Evolutionary conservation across 192 early-diverging fungal genomes (phyloP), one percentile per base, ranked within the genome.

Genomic region (Coemansia sp.): DNA sequence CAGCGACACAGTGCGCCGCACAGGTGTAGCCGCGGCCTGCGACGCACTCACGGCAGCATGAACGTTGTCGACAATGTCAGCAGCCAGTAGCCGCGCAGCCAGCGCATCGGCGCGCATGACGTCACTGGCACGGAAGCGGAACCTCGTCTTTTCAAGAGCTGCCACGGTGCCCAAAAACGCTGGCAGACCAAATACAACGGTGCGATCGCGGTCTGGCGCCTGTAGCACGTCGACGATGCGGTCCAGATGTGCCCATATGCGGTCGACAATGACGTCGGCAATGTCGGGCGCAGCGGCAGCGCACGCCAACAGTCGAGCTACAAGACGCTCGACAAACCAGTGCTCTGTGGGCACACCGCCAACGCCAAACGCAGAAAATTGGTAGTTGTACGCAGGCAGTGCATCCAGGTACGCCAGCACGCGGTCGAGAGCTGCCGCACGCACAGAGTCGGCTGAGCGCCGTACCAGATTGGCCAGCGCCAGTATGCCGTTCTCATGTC

Each of bases 401-500:
- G 69, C 77, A 2, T 68, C 68, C 16, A 80, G 22, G 52, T 82
- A 82, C 6, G 39, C 57, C 21, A 80, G 64, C 11, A 82, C 62
- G 17, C 72, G 78, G 17, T 66, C 64, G 4, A 84, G 57, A 1
- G 70, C 66, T 26, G 48, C 19, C 16, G n/a, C 26, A 12, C 69
- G 74, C 4, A 64, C 57, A 22, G 39, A 55, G 31, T 23, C 17
- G 10, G 59, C 49, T 2, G 49, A 19, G 6, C 62, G 65, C 45
- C 66, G 49, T 14, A 72, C 31, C n/a, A 81, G 69, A 37, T 77
- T 76, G 41, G 75, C 79, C n/a, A 81, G 65, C 17, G 78, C 78
- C 35, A 84, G 61, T 10, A 84, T 64, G 21, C 57, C 83, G 48
- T 74, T 74, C 61, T 82, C 68, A 17, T 84, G 83, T 9, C 83